Conservation (phyloP, 495 filamentous ascomycete genomes). For the Penicillium riverlandense region DNA sequence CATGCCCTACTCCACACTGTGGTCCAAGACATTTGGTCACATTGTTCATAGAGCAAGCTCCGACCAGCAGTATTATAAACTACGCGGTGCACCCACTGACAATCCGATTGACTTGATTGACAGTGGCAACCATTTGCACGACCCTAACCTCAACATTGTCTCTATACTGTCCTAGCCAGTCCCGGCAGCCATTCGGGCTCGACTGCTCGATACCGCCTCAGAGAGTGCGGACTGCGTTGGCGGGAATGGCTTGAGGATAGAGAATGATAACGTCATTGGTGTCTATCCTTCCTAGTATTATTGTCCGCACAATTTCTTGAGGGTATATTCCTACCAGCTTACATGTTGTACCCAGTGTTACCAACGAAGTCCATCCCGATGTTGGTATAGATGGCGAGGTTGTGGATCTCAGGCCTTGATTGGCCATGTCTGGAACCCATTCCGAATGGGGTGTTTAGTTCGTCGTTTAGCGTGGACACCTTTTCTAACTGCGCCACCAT, state of each 20-base stretch:
- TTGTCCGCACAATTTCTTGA: not conserved
- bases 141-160: constrained; percentile 7
- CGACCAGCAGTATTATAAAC: too few relatives aligned
- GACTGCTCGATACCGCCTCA: constrained; percentile 3
- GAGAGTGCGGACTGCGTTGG: constrained; percentile 4
- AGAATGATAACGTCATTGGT: constrained; percentile 10
- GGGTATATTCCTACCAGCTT: constrained; percentile 1
- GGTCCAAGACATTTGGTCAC: too few relatives aligned
- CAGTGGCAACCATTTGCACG: constrained; percentile 11
- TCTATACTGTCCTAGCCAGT: constrained; percentile 10
- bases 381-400: too few relatives aligned
- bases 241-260: constrained; percentile 8
- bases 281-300: not conserved
- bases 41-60: too few relatives aligned
- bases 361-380: constrained; percentile 3
- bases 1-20: too few relatives aligned
- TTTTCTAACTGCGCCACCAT: not conserved
- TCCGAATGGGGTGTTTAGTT: constrained; percentile 2
- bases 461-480: not conserved
- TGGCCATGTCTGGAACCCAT: not conserved
- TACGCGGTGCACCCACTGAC: constrained; percentile 1
- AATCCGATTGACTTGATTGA: constrained; percentile 8
- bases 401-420: too few relatives aligned
- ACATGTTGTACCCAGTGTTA: constrained; percentile 7
- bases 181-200: constrained; percentile 10